A percentile compares a stretch with the other conserved stretches of the same genome.
Conservation (phyloP, 768 basidiomycete species). For the Boletus edulis region DNA sequence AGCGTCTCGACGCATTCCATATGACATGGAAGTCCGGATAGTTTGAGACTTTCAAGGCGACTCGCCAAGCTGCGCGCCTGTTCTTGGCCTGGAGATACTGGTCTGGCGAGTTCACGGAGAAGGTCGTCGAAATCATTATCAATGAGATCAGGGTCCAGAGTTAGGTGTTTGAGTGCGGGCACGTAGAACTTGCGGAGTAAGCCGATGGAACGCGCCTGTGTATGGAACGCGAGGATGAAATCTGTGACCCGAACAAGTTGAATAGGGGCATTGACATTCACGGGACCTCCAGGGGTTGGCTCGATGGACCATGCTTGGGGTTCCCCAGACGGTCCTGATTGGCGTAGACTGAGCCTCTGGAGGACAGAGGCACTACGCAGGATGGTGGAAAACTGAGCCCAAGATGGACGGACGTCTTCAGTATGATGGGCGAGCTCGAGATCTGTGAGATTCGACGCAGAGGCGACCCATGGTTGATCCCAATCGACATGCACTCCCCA, state of each 20-base stretch:
- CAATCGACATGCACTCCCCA: slow-evolving; percentile 76
- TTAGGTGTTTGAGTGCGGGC: slow-evolving; percentile 36
- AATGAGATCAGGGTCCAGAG: slow-evolving; percentile 47
- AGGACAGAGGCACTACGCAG: slow-evolving; percentile 54
- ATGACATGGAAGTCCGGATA: slow-evolving; percentile 49
- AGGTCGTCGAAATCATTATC: slow-evolving; percentile 52
- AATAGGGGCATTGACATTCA: slow-evolving; percentile 31
- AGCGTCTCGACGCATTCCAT: slow-evolving; percentile 27
- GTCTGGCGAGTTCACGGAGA: slow-evolving; percentile 38
- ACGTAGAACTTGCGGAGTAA: slow-evolving; percentile 28
- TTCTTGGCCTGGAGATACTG: slow-evolving; percentile 31
- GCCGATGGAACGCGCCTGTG: slow-evolving; percentile 39
- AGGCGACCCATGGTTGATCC: slow-evolving; percentile 39
- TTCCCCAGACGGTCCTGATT: slow-evolving; percentile 54
- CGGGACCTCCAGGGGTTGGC: slow-evolving; percentile 13
- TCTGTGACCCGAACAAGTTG: slow-evolving; percentile 24
- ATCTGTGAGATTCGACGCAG: slow-evolving; percentile 35
- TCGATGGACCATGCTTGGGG: slow-evolving; percentile 36
- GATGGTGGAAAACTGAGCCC: slow-evolving; percentile 49
- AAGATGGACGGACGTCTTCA: slow-evolving; percentile 62
- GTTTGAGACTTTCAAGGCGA: slow-evolving; percentile 50
- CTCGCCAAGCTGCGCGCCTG: slow-evolving; percentile 38
- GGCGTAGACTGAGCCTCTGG: slow-evolving; percentile 46
- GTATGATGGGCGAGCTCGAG: slow-evolving; percentile 64
- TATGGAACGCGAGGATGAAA: slow-evolving; percentile 51